phyloP scores from a whole-genome alignment of 345 rosid species.

The Boechera stricta region DNA sequence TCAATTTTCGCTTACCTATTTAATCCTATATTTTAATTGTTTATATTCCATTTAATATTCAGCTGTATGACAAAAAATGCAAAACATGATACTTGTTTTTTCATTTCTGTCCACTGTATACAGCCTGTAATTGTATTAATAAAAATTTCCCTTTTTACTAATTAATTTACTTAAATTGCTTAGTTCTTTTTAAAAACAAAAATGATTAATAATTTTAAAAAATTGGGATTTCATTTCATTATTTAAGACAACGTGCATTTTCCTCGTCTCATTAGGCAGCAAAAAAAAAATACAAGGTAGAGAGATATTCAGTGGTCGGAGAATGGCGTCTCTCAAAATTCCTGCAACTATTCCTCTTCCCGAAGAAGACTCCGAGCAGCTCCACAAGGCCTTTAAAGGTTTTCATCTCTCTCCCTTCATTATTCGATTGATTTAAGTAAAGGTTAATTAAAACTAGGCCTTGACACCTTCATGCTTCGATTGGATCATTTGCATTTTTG shows the following conservation, averaged over 20 bases:
- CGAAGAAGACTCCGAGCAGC: slow-evolving; percentile 88
- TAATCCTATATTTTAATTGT: not conserved
- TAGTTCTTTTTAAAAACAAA: not conserved
- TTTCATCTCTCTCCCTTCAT: slow-evolving; percentile 7
- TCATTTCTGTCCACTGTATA: not conserved
- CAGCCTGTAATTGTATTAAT: slow-evolving; percentile 17
- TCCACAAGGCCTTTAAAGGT: slow-evolving; percentile 85
- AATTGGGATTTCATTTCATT: not conserved
- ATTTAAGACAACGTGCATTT: slow-evolving; percentile 26
- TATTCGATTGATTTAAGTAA: not conserved
- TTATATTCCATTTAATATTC: not conserved
- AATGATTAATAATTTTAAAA: not conserved
- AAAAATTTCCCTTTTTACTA: not conserved
- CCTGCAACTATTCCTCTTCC: slow-evolving; percentile 72
- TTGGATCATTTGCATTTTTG: not conserved
- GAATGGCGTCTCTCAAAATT: slow-evolving; percentile 76
- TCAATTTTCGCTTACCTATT: not conserved
- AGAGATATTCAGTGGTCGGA: slow-evolving; percentile 26
- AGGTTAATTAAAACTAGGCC: slow-evolving; percentile 5
- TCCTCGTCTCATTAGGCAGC: slow-evolving; percentile 34
- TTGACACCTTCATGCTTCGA: slow-evolving; percentile 9
- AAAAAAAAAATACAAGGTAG: not conserved
- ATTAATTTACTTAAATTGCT: slow-evolving; percentile 19
- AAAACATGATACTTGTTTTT: slow-evolving; percentile 14
- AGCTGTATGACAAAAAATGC: slow-evolving; percentile 23